Evolutionary conservation across 768 basidiomycete genomes (phyloP), one percentile per base, ranked within the genome.

Genomic region (Leccinum subgranulosum): DNA sequence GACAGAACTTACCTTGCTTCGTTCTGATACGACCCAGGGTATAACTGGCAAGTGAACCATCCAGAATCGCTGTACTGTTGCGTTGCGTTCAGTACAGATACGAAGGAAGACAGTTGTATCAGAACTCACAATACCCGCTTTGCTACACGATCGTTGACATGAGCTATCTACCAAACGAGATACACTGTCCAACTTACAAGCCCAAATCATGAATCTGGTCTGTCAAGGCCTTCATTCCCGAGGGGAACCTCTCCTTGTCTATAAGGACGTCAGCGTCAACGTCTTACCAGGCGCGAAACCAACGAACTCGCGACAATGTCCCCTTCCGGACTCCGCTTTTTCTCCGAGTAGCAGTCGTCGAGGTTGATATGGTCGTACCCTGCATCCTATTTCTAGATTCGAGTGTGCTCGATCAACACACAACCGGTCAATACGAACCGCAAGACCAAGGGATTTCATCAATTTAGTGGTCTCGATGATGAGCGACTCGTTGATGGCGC

Each of bases 341-440:
- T 85, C 69, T 83, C 80, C 2, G 85, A 79, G 60, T 84, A 87
- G 60, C 85, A 87, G 57, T 87, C 85, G 55, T 87, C 85, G 27
- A 87, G 66, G 55, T 84, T 86, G 56, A 87, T 71, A 60, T 82
- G 76, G 54, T 76, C 72, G 63, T 87, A 87, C 2, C 85, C 85
- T 33, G 75, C 76, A 53, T 82, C 81, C 83, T 85, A 49, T 34
- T 28, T 39, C 39, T 19, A n/a, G 23, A 31, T 14, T 47, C 46
- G 55, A 56, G 47, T n/a, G 29, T n/a, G 23, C 17, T 41, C 10
- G 31, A 29, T 5, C 15, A 28, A 33, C 31, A 11, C 15, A 31
- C 34, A 48, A 8, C n/a, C n/a, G n/a, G 47, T 15, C n/a, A 55
- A 55, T 11, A 61, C 71, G 21, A 54, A 81, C 84, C 61, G 71